Base-by-base conservation (phyloP, 495 filamentous ascomycete species). In the Aspergillus cavernicola region DNA sequence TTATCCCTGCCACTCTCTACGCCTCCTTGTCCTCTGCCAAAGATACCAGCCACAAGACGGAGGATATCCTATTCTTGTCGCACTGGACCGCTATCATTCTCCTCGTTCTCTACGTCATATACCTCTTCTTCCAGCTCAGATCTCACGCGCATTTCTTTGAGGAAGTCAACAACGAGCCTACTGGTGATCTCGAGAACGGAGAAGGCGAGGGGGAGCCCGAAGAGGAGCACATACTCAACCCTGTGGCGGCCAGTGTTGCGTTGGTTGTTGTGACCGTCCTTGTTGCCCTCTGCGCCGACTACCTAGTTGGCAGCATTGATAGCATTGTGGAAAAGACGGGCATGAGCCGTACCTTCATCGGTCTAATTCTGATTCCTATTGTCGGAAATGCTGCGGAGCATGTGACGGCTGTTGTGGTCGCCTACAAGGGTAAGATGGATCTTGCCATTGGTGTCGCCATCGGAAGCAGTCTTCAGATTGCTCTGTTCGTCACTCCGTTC, bases 361-460 rank as follows among this genome's bases (percentile, higher is more conserved):
- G 93, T 75, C 79, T 98, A 47, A 86, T 98, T 55, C 78, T 98
- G 31, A 87, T 98, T 37, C 93, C 93, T 22, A 97, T 98, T 64
- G 93, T 98, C 29, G 93, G 93, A 53, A 98, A 98, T 62, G 93
- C 93, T 2, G 93, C 93, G 8, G 93, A 98, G 71, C 93, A 98
- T 67, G 92, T 95, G 33, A 97, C 93, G 7, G 93, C 93, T 11
- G 85, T 91, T 33, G 86, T 97, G 24, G 92, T 97, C 35, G 89
- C 93, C 0, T 80, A 86, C 62, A 95, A 95, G 73, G 80, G 95
- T 69, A 98, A 98, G 80, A 98, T 97, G 93, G 90, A 97, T 60
- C 79, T 98, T 13, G 92, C 92, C 15, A 89, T 98, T 71, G 88
- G 89, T 15, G 92, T 97, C 19, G 93, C 92, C 8, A 90, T 98